A percentile compares a stretch with the other conserved stretches of the same genome.
Evolutionary conservation across 2,329 filamentous ascomycete species (phyloP).

Genomic region (Acrocalymma vagum): DNA sequence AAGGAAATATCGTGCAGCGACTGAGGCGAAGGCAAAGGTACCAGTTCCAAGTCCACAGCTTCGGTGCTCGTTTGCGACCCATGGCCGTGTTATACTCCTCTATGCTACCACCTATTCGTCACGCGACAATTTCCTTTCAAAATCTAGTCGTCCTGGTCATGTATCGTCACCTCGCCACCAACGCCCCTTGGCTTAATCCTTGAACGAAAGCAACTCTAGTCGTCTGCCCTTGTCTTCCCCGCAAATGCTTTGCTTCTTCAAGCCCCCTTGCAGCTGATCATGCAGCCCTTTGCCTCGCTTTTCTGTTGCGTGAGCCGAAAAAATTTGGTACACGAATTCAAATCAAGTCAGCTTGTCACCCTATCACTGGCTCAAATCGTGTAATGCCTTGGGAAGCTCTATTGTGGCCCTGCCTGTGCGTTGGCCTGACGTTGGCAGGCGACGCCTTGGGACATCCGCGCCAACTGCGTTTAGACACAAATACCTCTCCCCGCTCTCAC

Average conservation of each 20-base stretch:
- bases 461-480: conserved; percentile 47
- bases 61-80: conserved; percentile 22
- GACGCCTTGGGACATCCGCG: conserved; percentile 33
- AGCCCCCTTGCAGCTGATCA: conserved; percentile 50
- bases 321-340: conserved; percentile 29
- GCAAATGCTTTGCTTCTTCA: conserved; percentile 44
- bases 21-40: conserved; percentile 13
- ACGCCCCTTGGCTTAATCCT: conserved; percentile 11
- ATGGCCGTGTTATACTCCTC: conserved; percentile 15
- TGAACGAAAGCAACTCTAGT: conserved; percentile 17
- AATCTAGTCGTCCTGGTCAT: too few species aligned
- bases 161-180: conserved; percentile 34
- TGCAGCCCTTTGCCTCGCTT: conserved; percentile 41
- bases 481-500: conserved; percentile 41
- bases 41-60: conserved; percentile 20
- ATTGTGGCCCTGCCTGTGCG: conserved; percentile 42
- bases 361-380: conserved; percentile 30
- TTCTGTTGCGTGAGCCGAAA: conserved; percentile 41
- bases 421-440: conserved; percentile 36
- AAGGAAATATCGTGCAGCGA: conserved; percentile 24
- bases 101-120: conserved; percentile 16
- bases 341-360: conserved; percentile 39
- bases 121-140: conserved; percentile 29
- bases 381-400: conserved; percentile 23
- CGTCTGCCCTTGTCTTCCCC: conserved; percentile 43